Conservation (phyloP, 225 moss, liverwort and hornwort species). For the Polytrichum formosum region DNA sequence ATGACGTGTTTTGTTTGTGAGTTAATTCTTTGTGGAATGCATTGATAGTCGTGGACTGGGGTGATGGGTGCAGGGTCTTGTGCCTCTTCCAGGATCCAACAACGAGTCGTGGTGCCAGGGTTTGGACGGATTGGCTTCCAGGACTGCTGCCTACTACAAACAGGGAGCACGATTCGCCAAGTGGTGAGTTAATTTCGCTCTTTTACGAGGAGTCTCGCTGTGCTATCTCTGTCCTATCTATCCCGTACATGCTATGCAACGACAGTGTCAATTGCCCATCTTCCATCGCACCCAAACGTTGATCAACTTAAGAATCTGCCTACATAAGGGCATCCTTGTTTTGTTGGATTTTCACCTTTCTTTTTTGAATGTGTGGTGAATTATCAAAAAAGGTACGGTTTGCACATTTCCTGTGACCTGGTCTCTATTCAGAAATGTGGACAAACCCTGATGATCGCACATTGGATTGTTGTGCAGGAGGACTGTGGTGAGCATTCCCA, state of each 20-base stretch:
- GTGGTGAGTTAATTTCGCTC: constrained; percentile 29
- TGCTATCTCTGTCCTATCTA: too few relatives aligned
- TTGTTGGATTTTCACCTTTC: neutral
- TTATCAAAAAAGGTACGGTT: neutral
- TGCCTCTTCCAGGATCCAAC: constrained; percentile 61
- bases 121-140: constrained; percentile 58
- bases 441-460: too few relatives aligned
- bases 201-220: too few relatives aligned
- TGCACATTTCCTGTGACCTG: neutral
- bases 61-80: constrained; percentile 27
- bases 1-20: too few relatives aligned
- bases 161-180: constrained; percentile 70
- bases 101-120: constrained; percentile 70
- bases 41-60: neutral
- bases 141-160: constrained; percentile 56
- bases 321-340: neutral
- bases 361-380: too few relatives aligned
- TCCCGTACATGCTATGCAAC: too few relatives aligned
- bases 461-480: constrained; percentile 27
- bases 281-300: too few relatives aligned
- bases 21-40: too few relatives aligned
- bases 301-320: too few relatives aligned
- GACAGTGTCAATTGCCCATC: too few relatives aligned
- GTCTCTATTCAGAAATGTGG: neutral
- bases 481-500: constrained; percentile 52